Percentiles rank a stretch among this genome's conserved stretches.
Evolutionary conservation across 768 basidiomycete genomes (phyloP).

Genomic region (Lactifluus hygrophoroides): DNA sequence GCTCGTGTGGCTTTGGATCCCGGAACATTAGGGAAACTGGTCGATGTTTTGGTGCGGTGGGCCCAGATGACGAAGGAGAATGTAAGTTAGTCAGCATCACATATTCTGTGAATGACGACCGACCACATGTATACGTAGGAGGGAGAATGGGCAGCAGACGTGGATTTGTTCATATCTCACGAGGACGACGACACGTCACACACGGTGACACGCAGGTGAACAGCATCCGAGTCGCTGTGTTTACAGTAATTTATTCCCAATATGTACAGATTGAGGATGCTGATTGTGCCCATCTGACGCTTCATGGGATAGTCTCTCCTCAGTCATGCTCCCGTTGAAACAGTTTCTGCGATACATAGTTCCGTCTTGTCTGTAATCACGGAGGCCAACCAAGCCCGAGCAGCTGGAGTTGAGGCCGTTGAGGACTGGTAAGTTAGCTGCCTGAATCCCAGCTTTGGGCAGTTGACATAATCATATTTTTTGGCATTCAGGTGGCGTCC

Average conservation of each 20-base stretch:
- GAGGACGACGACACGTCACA: constrained; percentile 93
- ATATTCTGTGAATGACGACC: too few relatives aligned
- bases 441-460: too few relatives aligned
- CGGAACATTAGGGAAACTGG: too few relatives aligned
- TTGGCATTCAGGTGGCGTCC: constrained; percentile 73
- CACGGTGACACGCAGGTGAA: constrained; percentile 72
- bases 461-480: constrained; percentile 1
- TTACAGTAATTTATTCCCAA: constrained; percentile 78
- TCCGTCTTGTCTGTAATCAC: constrained; percentile 46
- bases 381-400: constrained; percentile 47
- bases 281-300: background rate
- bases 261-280: too few relatives aligned
- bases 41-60: too few relatives aligned
- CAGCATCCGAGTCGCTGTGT: constrained; percentile 73
- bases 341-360: constrained; percentile 44
- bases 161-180: too few relatives aligned
- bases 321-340: constrained; percentile 43
- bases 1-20: too few relatives aligned
- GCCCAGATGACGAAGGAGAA: too few relatives aligned
- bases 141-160: constrained; percentile 82
- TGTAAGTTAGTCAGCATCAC: constrained; percentile 39
- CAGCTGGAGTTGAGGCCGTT: constrained; percentile 43
- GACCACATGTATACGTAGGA: constrained; percentile 42
- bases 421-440: background rate
- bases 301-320: constrained; percentile 41